phyloP scores from a whole-genome alignment of 495 filamentous ascomycete genomes.

The Penicillium roqueforti region DNA sequence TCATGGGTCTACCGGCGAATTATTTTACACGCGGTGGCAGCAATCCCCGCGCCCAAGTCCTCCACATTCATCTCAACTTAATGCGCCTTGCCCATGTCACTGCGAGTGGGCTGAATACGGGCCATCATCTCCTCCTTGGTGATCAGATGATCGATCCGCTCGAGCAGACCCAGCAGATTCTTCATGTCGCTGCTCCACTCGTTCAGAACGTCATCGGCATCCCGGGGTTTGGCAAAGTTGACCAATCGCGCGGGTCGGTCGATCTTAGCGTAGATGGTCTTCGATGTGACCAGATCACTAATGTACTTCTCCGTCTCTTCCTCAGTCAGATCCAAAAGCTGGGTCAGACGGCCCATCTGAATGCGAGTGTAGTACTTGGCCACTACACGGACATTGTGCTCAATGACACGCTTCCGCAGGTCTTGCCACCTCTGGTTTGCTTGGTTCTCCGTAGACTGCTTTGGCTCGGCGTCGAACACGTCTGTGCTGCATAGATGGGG shows the following conservation, averaged over 20 bases:
- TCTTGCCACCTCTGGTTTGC: constrained; percentile 83
- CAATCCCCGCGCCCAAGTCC: constrained; percentile 13
- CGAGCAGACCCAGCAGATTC: constrained; percentile 83
- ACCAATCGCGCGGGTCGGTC: constrained; percentile 89
- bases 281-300: constrained; percentile 87
- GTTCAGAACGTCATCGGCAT: constrained; percentile 96
- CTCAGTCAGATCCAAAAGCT: constrained; percentile 85
- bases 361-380: constrained; percentile 99
- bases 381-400: constrained; percentile 96
- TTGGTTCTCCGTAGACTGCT: constrained; percentile 65
- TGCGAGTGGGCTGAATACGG: constrained; percentile 71
- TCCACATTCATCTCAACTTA: constrained; percentile 17
- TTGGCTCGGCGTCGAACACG: constrained; percentile 62
- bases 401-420: constrained; percentile 94
- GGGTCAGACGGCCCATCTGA: constrained; percentile 78
- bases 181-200: constrained; percentile 99
- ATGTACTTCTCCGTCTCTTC: constrained; percentile 98
- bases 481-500: constrained; percentile 86
- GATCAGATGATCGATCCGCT: constrained; percentile 96
- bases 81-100: constrained; percentile 49
- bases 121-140: constrained; percentile 99
- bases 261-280: constrained; percentile 97
- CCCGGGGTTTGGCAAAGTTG: constrained; percentile 86
- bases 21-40: constrained; percentile 32
- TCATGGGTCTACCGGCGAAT: constrained; percentile 30